Evolutionary conservation across 805 yeast species (phyloP).

Genomic region (Wickerhamiella nectarea): DNA sequence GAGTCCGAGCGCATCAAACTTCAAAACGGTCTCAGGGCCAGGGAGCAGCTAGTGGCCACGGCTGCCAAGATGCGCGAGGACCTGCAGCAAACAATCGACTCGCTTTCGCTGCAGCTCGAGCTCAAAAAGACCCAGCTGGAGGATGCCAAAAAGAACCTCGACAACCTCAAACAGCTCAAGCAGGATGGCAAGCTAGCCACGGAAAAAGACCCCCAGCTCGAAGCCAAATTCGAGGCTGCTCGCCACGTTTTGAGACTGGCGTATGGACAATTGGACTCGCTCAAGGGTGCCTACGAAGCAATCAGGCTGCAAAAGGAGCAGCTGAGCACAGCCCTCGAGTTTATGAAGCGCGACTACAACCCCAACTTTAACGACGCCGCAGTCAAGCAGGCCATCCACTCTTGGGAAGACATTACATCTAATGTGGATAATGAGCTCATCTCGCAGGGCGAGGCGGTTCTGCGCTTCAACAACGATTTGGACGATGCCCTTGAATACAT

Average conservation of each 20-base stretch:
- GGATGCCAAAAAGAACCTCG: conserved; percentile 14
- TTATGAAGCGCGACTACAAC: conserved; percentile 48
- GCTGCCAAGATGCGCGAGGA: conserved; percentile 15
- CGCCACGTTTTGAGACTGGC: conserved; percentile 7
- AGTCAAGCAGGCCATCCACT: conserved; percentile 57
- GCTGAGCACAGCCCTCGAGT: conserved; percentile 30
- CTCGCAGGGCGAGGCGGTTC: neutral
- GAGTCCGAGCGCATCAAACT: conserved; percentile 17
- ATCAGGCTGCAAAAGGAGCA: conserved; percentile 4
- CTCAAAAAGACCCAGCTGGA: conserved; percentile 19
- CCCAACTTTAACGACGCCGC: conserved; percentile 79
- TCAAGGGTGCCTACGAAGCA: neutral
- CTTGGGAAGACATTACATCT: conserved; percentile 21
- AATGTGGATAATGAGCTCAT: neutral
- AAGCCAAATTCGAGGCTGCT: conserved; percentile 8
- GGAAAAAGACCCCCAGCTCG: conserved; percentile 13
- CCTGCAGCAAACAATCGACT: neutral
- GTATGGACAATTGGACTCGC: conserved; percentile 9
- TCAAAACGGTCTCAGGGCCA: conserved; percentile 28
- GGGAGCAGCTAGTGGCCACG: conserved; percentile 23
- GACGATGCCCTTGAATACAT: conserved; percentile 6
- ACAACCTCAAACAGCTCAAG: neutral
- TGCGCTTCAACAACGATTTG: neutral
- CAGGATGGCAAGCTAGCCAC: conserved; percentile 10
- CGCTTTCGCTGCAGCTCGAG: conserved; percentile 6